Base-by-base conservation (phyloP, 305 asterid species). In the Vinca major region DNA sequence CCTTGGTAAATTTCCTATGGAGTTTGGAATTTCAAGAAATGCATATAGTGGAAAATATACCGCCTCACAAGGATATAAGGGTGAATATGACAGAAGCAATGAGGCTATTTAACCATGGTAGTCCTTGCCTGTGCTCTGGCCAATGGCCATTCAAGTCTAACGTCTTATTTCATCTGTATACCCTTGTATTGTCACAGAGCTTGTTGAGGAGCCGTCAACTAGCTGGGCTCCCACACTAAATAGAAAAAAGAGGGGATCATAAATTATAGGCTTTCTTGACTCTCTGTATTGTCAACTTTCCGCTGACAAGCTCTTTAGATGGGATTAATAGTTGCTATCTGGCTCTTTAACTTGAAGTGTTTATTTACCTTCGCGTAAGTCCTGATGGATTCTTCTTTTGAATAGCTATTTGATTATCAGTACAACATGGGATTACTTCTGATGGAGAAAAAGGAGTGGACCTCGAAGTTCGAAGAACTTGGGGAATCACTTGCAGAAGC, bases 361-460 rank as follows among this genome's bases (percentile, higher is more conserved):
- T 7, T 3, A 60, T 14, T 36, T 37, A 37, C 65, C 21, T 48
- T 26, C 49, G 7, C 20, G 8, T 65, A 47, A 65, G 4, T 45
- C 43, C 10, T 48, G 72, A 21, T 75, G 52, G 14, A 37, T 71
- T 66, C 17, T 72, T 61, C 56, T 65, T 40, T 75, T 66, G 48
- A 51, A 71, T 89, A 92, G 97, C 91, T 92, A 49, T 81, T 78
- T 40, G 93, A 90, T 77, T 92, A 90, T 70, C 96, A 92, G 74
- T 86, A 90, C 75, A 84, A 74, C 66, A 92, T 92, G 97, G 97
- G 97, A 14, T 73, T 92, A 66, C 85, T 92, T 65, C 83, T 92
- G 60, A 90, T 92, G 62, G 97, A 90, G 90, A 92, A 92, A 74
- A 88, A 88, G 51, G 95, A 90, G 74, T 90, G 93, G 95, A 74